Evolutionary conservation across 2,329 filamentous ascomycete genomes (phyloP).

Genomic region (Epichloe coenophiala): DNA sequence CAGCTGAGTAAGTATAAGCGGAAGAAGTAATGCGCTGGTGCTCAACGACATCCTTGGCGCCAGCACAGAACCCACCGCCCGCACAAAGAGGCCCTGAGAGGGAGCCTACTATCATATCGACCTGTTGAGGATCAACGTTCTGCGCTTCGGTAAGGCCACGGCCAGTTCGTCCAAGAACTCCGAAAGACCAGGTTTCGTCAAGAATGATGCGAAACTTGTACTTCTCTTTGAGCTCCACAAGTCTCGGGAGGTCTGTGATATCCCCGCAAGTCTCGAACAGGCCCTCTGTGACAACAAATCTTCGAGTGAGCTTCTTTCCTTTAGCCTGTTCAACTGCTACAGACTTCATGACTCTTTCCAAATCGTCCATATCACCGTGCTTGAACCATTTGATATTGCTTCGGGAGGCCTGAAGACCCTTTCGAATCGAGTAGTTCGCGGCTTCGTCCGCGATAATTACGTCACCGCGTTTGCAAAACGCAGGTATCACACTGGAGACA

Average conservation of each 20-base stretch:
- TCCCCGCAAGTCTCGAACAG: conserved; percentile 87
- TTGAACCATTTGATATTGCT: conserved; percentile 90
- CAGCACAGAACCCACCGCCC: conserved; percentile 91
- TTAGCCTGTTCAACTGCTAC: conserved; percentile 76
- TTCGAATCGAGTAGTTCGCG: conserved; percentile 86
- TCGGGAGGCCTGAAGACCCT: conserved; percentile 83
- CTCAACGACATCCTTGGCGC: conserved; percentile 79
- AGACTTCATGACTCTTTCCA: conserved; percentile 73
- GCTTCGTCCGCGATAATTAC: conserved; percentile 92
- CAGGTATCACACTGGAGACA: conserved; percentile 90
- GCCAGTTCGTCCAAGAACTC: conserved; percentile 80
- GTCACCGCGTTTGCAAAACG: conserved; percentile 93
- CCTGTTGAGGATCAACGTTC: conserved; percentile 82
- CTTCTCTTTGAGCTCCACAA: conserved; percentile 85
- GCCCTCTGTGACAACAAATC: conserved; percentile 93
- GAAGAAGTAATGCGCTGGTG: conserved; percentile 90
- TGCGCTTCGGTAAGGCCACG: conserved; percentile 90
- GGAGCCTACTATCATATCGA: conserved; percentile 96
- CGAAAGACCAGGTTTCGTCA: conserved; percentile 96
- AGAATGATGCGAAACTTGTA: conserved; percentile 98
- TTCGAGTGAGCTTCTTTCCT: conserved; percentile 74
- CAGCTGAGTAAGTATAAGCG: conserved; percentile 91
- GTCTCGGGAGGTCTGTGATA: conserved; percentile 67
- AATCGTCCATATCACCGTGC: conserved; percentile 89
- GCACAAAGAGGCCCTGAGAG: conserved; percentile 81